Evolutionary conservation across 306 rosid genomes (phyloP), one percentile per base, ranked within the genome.

Genomic region (Prunus salicina): DNA sequence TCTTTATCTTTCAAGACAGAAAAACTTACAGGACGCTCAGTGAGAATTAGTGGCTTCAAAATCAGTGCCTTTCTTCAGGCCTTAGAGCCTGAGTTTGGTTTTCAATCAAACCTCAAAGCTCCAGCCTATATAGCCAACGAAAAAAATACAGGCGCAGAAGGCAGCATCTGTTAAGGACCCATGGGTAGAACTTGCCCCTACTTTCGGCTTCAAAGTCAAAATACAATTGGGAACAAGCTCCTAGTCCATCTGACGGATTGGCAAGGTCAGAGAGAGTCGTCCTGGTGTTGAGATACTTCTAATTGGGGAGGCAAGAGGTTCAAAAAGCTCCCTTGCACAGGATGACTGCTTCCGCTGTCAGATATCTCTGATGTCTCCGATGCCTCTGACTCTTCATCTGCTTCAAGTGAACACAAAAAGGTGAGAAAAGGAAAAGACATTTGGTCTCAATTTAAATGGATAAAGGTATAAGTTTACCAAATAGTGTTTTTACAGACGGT

Each of bases 401-500:
- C 80, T 25, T 67, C 13, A 71, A 46, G 66, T 72, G 52, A 60
- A 60, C 61, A 74, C 49, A 75, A 78, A 83, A 75, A 64, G 79
- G 72, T 87, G 46, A 78, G 85, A 79, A 51, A 47, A 60, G 52
- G 22, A 30, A 11, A 19, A 25, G 46, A 61, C 28, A 63, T 47
- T 16, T 25, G 28, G 25, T 16, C 67, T 0, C 69, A 13, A 22
- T 47, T 15, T 32, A 53, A 14, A 64, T 18, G 28, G 34, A n/a
- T 6, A 64, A n/a, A 76, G 57, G 6, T 58, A 68, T 58, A 22
- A 27, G 83, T 93, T n/a, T 85, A 96, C 99, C 97, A 20, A 96
- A 96, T 74, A 96, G 96, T 34, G 98, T 71, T 79, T 93, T 96
- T 56, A 96, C 69, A 56, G 97, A 84, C 61, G 99, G 98, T 73